Conservation (phyloP, 108 stramenopile genomes). For the Pseudonitzschia multistriata region DNA sequence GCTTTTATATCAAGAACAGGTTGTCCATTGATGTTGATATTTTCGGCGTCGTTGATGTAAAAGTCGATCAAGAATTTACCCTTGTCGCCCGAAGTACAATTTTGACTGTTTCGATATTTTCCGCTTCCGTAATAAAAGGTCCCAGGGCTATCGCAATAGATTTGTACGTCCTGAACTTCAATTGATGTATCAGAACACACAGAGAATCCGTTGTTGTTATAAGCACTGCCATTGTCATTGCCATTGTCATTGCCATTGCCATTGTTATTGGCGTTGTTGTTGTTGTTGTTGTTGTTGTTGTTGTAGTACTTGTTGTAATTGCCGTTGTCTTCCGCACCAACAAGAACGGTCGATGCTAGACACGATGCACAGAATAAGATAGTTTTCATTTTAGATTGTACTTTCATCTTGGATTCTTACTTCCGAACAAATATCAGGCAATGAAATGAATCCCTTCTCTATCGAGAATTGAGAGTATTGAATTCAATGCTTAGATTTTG, state of each 20-base stretch:
- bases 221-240: background rate
- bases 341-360: background rate
- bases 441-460: background rate
- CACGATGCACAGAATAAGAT: background rate
- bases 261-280: slow-evolving; percentile 1
- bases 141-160: slow-evolving; percentile 55
- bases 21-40: slow-evolving; percentile 16
- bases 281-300: slow-evolving; percentile 12
- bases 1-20: slow-evolving; percentile 31
- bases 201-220: slow-evolving; percentile 14
- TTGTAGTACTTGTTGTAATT: slow-evolving; percentile 3
- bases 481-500: background rate
- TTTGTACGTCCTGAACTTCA: slow-evolving; percentile 34
- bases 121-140: slow-evolving; percentile 59
- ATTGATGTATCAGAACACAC: slow-evolving; percentile 48
- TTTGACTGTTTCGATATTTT: slow-evolving; percentile 47
- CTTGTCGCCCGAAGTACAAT: slow-evolving; percentile 49
- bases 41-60: slow-evolving; percentile 36
- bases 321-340: background rate
- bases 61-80: slow-evolving; percentile 36
- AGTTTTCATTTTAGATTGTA: background rate
- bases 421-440: background rate
- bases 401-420: slow-evolving; percentile 1
- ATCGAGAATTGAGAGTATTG: background rate
- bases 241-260: background rate